These are phyloP conservation scores for Cyclocybe aegerita DNA, from an alignment of 768 basidiomycete genomes.

Conservation along the genomic window DNA sequence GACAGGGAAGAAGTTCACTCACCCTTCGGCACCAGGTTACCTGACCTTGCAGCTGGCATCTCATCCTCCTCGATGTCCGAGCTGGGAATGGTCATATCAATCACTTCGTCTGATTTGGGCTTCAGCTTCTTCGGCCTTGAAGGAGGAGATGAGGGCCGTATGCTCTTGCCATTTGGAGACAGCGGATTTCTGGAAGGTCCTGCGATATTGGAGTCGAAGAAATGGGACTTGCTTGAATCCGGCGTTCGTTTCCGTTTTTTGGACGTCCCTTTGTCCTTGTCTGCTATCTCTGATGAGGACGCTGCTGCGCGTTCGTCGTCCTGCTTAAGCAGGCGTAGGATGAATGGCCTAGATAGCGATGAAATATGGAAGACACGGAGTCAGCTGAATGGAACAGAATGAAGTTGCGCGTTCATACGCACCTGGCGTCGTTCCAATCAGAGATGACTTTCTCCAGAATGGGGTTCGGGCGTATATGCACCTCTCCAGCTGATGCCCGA, in stretches of 20 bases:
- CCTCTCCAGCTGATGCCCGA: constrained; percentile 56
- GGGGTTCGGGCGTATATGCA: constrained; percentile 65
- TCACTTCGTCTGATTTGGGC: constrained; percentile 6
- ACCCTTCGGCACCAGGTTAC: constrained; percentile 18
- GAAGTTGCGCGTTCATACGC: constrained; percentile 10
- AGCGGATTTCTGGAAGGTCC: constrained; percentile 18
- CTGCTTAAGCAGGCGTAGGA: constrained; percentile 41
- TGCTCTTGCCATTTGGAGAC: constrained; percentile 3
- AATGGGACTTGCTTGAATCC: constrained; percentile 24
- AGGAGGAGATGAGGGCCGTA: constrained; percentile 13
- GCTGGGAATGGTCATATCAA: constrained; percentile 24
- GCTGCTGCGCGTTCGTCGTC: constrained; percentile 20
- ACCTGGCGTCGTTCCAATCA: constrained; percentile 79
- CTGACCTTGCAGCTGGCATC: constrained; percentile 8
- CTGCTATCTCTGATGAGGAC: neutral
- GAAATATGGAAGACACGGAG: neutral
- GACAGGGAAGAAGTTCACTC: neutral
- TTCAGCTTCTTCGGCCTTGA: constrained; percentile 20
- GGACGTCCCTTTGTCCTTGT: constrained; percentile 14
- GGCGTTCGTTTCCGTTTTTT: constrained; percentile 35
- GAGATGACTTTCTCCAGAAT: constrained; percentile 66
- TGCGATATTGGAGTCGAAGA: constrained; percentile 18
- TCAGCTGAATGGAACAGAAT: constrained; percentile 1
- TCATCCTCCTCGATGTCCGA: constrained; percentile 38
- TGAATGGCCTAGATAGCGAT: constrained; percentile 33